A percentile compares a stretch with the other conserved stretches of the same genome.
Conservation (phyloP, 2,329 filamentous ascomycete species). For the Apiospora kogelbergensis region DNA sequence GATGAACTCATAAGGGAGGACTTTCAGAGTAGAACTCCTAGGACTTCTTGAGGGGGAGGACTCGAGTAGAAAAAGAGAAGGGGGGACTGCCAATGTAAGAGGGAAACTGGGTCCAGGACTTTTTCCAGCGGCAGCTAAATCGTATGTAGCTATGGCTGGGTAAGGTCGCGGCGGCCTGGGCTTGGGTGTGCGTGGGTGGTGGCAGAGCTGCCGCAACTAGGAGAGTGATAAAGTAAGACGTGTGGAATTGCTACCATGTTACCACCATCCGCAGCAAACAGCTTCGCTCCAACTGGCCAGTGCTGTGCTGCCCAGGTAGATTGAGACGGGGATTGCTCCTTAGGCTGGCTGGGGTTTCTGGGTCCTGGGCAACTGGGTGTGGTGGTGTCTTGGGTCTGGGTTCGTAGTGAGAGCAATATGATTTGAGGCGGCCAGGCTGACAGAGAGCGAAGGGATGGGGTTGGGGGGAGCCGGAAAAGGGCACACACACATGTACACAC, state of each 20-base stretch:
- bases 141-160: constrained; percentile 1
- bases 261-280: constrained; percentile 9
- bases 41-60: constrained; percentile 31
- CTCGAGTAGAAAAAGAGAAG: constrained; percentile 27
- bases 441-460: constrained; percentile 7
- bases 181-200: not conserved
- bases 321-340: not conserved
- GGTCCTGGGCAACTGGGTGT: not conserved
- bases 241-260: constrained; percentile 9
- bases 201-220: constrained; percentile 12
- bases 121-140: constrained; percentile 6
- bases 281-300: not conserved
- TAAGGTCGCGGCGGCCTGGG: not conserved
- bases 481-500: constrained; percentile 2
- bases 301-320: not conserved
- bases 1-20: constrained; percentile 66
- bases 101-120: constrained; percentile 15
- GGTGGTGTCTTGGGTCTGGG: not conserved
- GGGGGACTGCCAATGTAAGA: constrained; percentile 23
- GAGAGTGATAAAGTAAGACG: constrained; percentile 21
- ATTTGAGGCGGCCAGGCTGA: constrained; percentile 11
- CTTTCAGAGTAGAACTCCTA: constrained; percentile 3
- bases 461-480: not conserved
- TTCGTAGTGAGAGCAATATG: not conserved
- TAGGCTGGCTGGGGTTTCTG: constrained; percentile 3